phyloP scores from a whole-genome alignment of 2,329 filamentous ascomycete genomes.

The Dothistroma septosporum region DNA sequence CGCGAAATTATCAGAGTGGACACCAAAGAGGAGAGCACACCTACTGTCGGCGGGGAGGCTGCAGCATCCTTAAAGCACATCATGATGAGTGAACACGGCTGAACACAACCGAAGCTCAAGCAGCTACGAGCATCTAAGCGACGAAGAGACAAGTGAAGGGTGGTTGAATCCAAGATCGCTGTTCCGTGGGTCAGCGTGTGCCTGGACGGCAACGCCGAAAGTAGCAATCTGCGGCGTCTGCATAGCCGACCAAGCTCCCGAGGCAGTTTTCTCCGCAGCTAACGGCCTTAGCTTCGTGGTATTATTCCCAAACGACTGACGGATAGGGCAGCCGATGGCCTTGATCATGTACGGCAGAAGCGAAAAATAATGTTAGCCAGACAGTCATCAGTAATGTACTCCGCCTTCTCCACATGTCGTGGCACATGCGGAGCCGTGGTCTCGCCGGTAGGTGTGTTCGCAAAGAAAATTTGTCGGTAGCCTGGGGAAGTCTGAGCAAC shows the following conservation, averaged over 20 bases:
- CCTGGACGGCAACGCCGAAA: neutral
- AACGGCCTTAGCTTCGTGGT: neutral
- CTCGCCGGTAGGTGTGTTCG: neutral
- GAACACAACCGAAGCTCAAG: no score
- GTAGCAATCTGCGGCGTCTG: constrained; percentile 3
- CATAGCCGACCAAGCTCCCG: neutral
- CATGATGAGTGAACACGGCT: neutral
- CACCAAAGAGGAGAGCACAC: neutral
- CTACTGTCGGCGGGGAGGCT: neutral
- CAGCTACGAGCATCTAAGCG: neutral
- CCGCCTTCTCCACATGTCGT: neutral
- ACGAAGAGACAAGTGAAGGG: neutral
- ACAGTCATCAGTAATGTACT: neutral
- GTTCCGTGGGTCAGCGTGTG: neutral
- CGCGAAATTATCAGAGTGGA: neutral
- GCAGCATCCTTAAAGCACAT: neutral
- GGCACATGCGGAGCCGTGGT: neutral
- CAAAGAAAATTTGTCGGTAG: neutral
- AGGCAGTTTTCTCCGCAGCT: neutral
- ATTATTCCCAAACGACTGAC: neutral
- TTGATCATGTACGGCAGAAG: neutral
- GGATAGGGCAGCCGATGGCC: neutral
- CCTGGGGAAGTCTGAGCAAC: neutral
- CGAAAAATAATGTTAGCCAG: neutral
- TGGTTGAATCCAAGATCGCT: neutral